phyloP scores from a whole-genome alignment of 2,329 filamentous ascomycete species.

The Monilinia vaccinii-corymbosi region DNA sequence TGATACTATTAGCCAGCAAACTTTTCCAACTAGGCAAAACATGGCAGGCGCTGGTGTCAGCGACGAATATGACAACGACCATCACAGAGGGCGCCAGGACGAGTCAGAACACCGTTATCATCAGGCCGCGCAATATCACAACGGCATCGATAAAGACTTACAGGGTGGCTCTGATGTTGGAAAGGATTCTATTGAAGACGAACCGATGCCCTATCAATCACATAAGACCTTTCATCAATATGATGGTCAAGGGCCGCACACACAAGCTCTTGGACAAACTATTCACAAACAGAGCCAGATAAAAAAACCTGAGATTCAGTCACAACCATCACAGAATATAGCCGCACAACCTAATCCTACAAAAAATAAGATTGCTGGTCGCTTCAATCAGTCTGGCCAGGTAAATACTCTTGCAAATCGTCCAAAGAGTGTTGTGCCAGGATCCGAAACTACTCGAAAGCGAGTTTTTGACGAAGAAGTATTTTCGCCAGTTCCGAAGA shows the following conservation, averaged over 20 bases:
- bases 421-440: neutral
- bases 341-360: neutral
- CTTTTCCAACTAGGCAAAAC: neutral
- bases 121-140: neutral
- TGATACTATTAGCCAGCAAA: conserved; percentile 1
- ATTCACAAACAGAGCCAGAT: conserved; percentile 1
- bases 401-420: neutral
- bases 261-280: neutral
- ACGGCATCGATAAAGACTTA: neutral
- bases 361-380: neutral
- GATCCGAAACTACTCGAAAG: neutral
- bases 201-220: neutral
- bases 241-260: neutral
- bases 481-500: neutral
- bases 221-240: neutral
- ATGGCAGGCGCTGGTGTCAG: neutral
- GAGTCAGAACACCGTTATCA: neutral
- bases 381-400: neutral
- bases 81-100: neutral
- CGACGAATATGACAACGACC: neutral
- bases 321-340: neutral
- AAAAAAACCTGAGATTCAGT: neutral
- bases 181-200: neutral
- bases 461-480: neutral
- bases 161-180: neutral